These are phyloP conservation scores for Punctularia strigosozonata DNA, from an alignment of 768 basidiomycete genomes.

Conservation along the genomic window DNA sequence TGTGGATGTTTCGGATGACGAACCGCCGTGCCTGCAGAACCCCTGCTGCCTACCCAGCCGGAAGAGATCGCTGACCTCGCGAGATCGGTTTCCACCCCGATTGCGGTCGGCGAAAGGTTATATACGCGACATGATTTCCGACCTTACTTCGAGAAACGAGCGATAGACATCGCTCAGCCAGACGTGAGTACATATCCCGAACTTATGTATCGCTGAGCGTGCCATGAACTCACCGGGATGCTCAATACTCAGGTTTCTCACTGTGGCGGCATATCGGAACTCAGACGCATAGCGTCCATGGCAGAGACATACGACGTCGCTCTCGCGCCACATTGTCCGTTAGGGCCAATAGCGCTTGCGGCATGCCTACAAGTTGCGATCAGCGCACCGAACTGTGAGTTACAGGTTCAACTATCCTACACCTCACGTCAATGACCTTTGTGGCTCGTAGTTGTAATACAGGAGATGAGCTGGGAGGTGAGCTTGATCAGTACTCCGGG, in stretches of 20 bases:
- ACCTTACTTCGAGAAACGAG: slow-evolving; percentile 51
- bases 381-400: slow-evolving; percentile 46
- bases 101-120: slow-evolving; percentile 53
- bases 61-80: slow-evolving; percentile 52
- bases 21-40: slow-evolving; percentile 22
- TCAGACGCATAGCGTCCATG: slow-evolving; percentile 43
- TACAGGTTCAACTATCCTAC: background rate
- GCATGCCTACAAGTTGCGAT: slow-evolving; percentile 57
- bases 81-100: slow-evolving; percentile 42
- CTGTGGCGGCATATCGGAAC: slow-evolving; percentile 50
- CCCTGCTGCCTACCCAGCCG: slow-evolving; percentile 46
- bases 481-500: background rate
- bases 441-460: slow-evolving; percentile 33
- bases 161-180: slow-evolving; percentile 59
- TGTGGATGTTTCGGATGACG: background rate
- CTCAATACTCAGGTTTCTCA: slow-evolving; percentile 31
- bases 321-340: slow-evolving; percentile 60
- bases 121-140: slow-evolving; percentile 52
- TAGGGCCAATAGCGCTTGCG: slow-evolving; percentile 62
- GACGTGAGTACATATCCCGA: slow-evolving; percentile 28
- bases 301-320: slow-evolving; percentile 64
- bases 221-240: background rate
- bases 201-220: background rate
- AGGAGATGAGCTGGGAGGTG: slow-evolving; percentile 56
- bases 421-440: background rate